Conservation (phyloP, 1,139 yeast genomes). For the Torulaspora globosa region DNA sequence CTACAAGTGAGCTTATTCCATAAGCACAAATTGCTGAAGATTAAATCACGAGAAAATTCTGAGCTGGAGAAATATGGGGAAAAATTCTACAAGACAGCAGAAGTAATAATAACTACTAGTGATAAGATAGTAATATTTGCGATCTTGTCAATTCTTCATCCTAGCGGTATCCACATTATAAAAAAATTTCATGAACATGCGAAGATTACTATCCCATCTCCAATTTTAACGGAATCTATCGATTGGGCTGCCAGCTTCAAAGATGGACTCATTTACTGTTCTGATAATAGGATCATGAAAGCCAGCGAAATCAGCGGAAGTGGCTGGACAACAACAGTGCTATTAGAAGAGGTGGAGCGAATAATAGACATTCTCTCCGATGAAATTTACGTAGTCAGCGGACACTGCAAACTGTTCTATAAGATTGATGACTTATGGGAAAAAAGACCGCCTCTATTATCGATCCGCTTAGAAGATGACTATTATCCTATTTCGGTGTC, state of each 20-base stretch:
- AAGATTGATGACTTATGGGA: conserved; percentile 29
- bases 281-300: conserved; percentile 23
- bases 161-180: conserved; percentile 27
- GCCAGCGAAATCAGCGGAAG: conserved; percentile 16
- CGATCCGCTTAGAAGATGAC: conserved; percentile 26
- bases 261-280: conserved; percentile 28
- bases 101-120: conserved; percentile 24
- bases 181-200: conserved; percentile 27
- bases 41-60: conserved; percentile 22
- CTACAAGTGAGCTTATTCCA: conserved; percentile 29
- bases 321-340: conserved; percentile 18
- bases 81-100: conserved; percentile 30
- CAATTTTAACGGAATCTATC: conserved; percentile 12
- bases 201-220: conserved; percentile 19
- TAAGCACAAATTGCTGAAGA: conserved; percentile 25
- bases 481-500: conserved; percentile 33
- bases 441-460: conserved; percentile 14
- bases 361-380: conserved; percentile 29
- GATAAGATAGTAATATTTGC: conserved; percentile 25
- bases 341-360: conserved; percentile 29
- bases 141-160: conserved; percentile 26
- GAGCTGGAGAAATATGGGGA: conserved; percentile 18
- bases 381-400: conserved; percentile 26
- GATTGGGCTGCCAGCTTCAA: conserved; percentile 28
- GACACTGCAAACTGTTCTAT: conserved; percentile 20